phyloP scores from a whole-genome alignment of 1,139 yeast genomes.

The Chernovozyma aurita region DNA sequence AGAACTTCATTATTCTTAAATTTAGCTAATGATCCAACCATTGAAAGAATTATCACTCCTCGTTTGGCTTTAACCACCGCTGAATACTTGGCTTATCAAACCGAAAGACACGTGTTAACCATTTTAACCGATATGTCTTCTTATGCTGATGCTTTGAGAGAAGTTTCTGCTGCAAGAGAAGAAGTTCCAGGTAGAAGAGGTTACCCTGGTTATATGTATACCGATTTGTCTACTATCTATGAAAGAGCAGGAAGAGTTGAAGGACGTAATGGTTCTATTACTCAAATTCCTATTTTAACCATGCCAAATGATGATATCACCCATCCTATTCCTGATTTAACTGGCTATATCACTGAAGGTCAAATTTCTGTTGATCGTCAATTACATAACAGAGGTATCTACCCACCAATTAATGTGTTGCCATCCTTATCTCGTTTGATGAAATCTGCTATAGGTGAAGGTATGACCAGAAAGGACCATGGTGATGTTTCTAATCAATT shows the following conservation, averaged over 20 bases:
- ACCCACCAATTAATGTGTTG: slow-evolving; percentile 96
- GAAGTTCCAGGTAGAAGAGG: slow-evolving; percentile 99
- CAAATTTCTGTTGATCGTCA: slow-evolving; percentile 98
- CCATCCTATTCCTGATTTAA: slow-evolving; percentile 99
- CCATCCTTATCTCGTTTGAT: slow-evolving; percentile 96
- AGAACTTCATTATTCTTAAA: slow-evolving; percentile 95
- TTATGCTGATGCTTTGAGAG: slow-evolving; percentile 98
- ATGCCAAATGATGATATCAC: slow-evolving; percentile 99
- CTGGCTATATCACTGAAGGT: slow-evolving; percentile 99
- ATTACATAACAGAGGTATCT: slow-evolving; percentile 90
- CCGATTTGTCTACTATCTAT: slow-evolving; percentile 96
- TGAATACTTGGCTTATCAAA: slow-evolving; percentile 96
- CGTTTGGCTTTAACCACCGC: slow-evolving; percentile 99
- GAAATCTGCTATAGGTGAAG: slow-evolving; percentile 99
- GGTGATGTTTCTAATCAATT: slow-evolving; percentile 99
- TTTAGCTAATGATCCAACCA: slow-evolving; percentile 98
- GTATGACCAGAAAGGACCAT: slow-evolving; percentile 99
- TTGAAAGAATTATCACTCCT: slow-evolving; percentile 98
- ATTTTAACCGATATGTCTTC: slow-evolving; percentile 99
- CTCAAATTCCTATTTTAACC: slow-evolving; percentile 97
- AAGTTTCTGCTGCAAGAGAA: slow-evolving; percentile 99
- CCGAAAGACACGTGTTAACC: slow-evolving; percentile 98
- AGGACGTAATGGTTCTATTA: slow-evolving; percentile 98
- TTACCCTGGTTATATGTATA: slow-evolving; percentile 99
- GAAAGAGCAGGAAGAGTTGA: slow-evolving; percentile 99